Conservation (phyloP, 2,329 filamentous ascomycete genomes). For the Paecilomyces sp. region DNA sequence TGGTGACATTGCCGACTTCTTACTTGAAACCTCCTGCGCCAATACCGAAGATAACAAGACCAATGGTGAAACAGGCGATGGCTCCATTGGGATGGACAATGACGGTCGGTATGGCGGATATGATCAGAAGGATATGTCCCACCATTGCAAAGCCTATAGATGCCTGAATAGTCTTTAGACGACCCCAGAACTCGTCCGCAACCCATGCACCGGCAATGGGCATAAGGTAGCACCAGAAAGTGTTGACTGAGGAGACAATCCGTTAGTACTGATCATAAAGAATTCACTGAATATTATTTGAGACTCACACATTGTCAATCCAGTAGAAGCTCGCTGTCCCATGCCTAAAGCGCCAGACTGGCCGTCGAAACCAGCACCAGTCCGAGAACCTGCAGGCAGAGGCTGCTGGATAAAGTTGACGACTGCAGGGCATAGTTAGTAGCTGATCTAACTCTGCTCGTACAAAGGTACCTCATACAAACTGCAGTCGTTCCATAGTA, state of each 20-base stretch:
- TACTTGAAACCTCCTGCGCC: constrained; percentile 72
- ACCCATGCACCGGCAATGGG: constrained; percentile 55
- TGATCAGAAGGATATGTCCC: constrained; percentile 61
- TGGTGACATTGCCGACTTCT: constrained; percentile 44
- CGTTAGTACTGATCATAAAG: background rate
- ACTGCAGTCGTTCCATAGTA: constrained; percentile 46
- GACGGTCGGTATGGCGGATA: constrained; percentile 58
- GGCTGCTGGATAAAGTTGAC: constrained; percentile 49
- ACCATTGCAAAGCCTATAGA: constrained; percentile 58
- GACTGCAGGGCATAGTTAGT: constrained; percentile 14
- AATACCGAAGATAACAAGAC: constrained; percentile 61
- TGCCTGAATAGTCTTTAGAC: constrained; percentile 63
- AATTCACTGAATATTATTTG: constrained; percentile 39
- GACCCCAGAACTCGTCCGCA: constrained; percentile 64
- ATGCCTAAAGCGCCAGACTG: constrained; percentile 34
- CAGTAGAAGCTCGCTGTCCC: constrained; percentile 41
- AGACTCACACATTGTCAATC: constrained; percentile 49
- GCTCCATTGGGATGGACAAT: constrained; percentile 52
- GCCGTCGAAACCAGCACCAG: constrained; percentile 26
- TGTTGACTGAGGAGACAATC: constrained; percentile 37
- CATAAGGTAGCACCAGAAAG: constrained; percentile 58
- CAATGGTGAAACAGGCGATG: constrained; percentile 57
- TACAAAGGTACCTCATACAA: constrained; percentile 20
- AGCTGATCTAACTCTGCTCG: background rate
- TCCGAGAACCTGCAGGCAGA: constrained; percentile 4